These are phyloP conservation scores for Cyberlindnera mississippiensis DNA, from an alignment of 805 yeast species.

Conservation along the genomic window DNA sequence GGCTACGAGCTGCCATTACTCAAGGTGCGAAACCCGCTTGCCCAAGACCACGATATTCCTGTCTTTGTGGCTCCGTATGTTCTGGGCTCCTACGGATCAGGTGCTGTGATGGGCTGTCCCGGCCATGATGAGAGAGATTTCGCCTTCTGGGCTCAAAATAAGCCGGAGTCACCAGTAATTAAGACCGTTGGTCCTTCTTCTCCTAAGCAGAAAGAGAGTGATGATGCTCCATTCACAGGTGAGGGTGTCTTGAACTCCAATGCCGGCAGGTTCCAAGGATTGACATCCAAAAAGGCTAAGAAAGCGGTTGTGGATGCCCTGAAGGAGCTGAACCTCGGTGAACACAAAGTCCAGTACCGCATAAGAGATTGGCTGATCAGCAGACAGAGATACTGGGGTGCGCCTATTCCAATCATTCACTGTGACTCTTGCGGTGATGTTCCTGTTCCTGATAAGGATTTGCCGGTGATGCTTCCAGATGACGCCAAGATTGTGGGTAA, in stretches of 20 bases:
- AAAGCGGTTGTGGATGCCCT: conserved; percentile 41
- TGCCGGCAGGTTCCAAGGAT: conserved; percentile 49
- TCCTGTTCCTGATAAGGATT: conserved; percentile 82
- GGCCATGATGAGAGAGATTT: conserved; percentile 86
- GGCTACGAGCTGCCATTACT: conserved; percentile 53
- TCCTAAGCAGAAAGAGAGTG: conserved; percentile 8
- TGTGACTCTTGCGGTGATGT: conserved; percentile 85
- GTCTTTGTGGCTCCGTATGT: conserved; percentile 92
- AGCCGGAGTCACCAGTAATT: conserved; percentile 33
- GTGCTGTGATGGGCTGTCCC: conserved; percentile 98
- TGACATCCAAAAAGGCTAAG: conserved; percentile 49
- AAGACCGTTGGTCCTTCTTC: conserved; percentile 20
- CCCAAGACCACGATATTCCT: conserved; percentile 47
- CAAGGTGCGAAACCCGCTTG: conserved; percentile 57
- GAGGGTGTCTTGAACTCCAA: conserved; percentile 46
- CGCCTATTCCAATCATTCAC: conserved; percentile 93
- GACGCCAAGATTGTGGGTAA: conserved; percentile 45
- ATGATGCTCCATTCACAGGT: conserved; percentile 35
- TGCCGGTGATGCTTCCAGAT: conserved; percentile 80
- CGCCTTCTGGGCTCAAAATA: conserved; percentile 71
- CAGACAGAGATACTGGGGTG: conserved; percentile 97
- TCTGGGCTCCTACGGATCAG: conserved; percentile 75
- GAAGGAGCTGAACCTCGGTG: conserved; percentile 39
- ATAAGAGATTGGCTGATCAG: conserved; percentile 93
- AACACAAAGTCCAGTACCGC: conserved; percentile 48